Conservation (phyloP, 225 moss, liverwort and hornwort species). For the Sphagnum tenellum region DNA sequence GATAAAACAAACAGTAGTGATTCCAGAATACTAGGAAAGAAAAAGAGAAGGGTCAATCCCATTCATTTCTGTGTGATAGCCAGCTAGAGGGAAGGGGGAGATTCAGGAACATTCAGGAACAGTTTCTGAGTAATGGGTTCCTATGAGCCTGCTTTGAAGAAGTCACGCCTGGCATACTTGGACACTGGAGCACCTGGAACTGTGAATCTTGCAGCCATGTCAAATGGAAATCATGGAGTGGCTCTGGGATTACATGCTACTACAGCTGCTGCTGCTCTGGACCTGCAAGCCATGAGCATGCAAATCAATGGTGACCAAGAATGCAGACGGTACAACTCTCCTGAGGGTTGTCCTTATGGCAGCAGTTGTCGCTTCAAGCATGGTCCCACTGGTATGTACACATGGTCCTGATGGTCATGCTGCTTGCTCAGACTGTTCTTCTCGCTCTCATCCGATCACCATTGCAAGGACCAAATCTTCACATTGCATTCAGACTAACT, state of each 20-base stretch:
- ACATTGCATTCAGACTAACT: too few relatives aligned
- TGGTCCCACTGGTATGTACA: slow-evolving; percentile 30
- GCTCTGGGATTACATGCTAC: too few relatives aligned
- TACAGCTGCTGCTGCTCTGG: slow-evolving; percentile 13
- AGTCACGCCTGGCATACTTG: slow-evolving; percentile 55
- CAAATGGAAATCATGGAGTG: slow-evolving; percentile 11
- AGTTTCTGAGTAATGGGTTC: slow-evolving; percentile 25
- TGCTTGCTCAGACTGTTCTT: not conserved
- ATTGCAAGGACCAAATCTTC: not conserved
- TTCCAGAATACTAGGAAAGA: too few relatives aligned
- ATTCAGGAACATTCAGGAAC: too few relatives aligned
- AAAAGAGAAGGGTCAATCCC: too few relatives aligned
- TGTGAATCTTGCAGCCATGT: slow-evolving; percentile 18
- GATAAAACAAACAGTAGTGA: too few relatives aligned
- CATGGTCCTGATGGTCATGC: too few relatives aligned
- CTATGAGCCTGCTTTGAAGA: slow-evolving; percentile 79
- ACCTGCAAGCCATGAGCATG: slow-evolving; percentile 17
- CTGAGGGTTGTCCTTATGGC: slow-evolving; percentile 49
- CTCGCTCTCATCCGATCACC: not conserved
- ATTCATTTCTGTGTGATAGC: too few relatives aligned
- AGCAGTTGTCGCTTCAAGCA: slow-evolving; percentile 45
- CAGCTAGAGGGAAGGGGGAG: too few relatives aligned
- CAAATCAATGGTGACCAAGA: slow-evolving; percentile 53
- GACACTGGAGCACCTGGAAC: slow-evolving; percentile 34
- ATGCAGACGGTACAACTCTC: slow-evolving; percentile 36